phyloP scores from a whole-genome alignment of 116 monocot genomes.

The Dioscorea cayenensis region DNA sequence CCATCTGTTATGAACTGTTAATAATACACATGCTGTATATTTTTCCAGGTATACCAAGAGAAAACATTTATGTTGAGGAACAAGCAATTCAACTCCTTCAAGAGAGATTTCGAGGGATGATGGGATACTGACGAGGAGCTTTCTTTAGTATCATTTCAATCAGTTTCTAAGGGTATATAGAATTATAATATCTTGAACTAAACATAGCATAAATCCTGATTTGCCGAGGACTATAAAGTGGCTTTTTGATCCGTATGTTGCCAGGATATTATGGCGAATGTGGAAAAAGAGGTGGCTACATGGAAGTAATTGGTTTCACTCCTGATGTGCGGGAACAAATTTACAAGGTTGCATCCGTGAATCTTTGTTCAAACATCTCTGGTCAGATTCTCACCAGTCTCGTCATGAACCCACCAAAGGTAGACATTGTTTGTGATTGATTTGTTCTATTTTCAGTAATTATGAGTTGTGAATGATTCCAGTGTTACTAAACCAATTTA shows the following conservation, averaged over 20 bases:
- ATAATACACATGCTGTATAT: neutral
- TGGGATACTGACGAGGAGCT: constrained; percentile 83
- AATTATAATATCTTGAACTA: no score
- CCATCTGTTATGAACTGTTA: neutral
- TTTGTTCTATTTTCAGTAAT: neutral
- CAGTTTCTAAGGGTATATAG: constrained; percentile 88
- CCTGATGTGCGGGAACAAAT: constrained; percentile 85
- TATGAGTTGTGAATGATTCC: neutral
- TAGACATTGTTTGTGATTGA: constrained; percentile 8
- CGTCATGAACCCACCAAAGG: constrained; percentile 98
- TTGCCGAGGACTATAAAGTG: neutral
- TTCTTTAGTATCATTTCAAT: constrained; percentile 82
- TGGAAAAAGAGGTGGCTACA: constrained; percentile 97
- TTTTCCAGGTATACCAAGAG: constrained; percentile 90
- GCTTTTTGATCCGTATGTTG: neutral
- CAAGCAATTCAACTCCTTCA: constrained; percentile 93
- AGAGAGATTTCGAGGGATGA: constrained; percentile 85
- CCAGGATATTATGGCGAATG: constrained; percentile 95
- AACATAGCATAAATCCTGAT: neutral
- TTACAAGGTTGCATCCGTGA: constrained; percentile 97
- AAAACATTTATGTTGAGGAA: constrained; percentile 84
- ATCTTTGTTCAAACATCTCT: constrained; percentile 92
- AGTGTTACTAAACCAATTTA: neutral
- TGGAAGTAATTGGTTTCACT: constrained; percentile 95
- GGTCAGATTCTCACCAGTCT: constrained; percentile 95